A percentile compares a stretch with the other conserved stretches of the same genome.
Conservation (phyloP, 176 grass and related monocot species). For the maize (Zea mays) region Zm-B73-REFERENCE-NAM-5.0 NC_050097.1:210151501-210152000, state of each 20-base stretch:
- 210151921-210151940: conserved; percentile 13
- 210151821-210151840: conserved; percentile 98
- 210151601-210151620: conserved; percentile 61
- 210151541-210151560: conserved; percentile 83
- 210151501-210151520: conserved; percentile 61
- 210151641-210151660: conserved; percentile 59
- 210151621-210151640: conserved; percentile 62
- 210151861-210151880: conserved; percentile 10
- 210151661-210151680: conserved; percentile 76
- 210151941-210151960: not conserved
- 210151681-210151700: conserved; percentile 74
- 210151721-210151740: conserved; percentile 70
- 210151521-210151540: conserved; percentile 69
- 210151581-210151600: conserved; percentile 60
- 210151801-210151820: conserved; percentile 92
- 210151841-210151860: conserved; percentile 42
- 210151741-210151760: conserved; percentile 78
- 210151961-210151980: not conserved
- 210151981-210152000: not conserved
- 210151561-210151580: conserved; percentile 55
- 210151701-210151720: conserved; percentile 55
- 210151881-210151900: not conserved
- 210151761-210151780: conserved; percentile 93
- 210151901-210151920: not conserved
- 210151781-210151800: conserved; percentile 93